These are phyloP conservation scores for Meyerozyma carpophila DNA, from an alignment of 1,139 yeast genomes.

Conservation along the genomic window DNA sequence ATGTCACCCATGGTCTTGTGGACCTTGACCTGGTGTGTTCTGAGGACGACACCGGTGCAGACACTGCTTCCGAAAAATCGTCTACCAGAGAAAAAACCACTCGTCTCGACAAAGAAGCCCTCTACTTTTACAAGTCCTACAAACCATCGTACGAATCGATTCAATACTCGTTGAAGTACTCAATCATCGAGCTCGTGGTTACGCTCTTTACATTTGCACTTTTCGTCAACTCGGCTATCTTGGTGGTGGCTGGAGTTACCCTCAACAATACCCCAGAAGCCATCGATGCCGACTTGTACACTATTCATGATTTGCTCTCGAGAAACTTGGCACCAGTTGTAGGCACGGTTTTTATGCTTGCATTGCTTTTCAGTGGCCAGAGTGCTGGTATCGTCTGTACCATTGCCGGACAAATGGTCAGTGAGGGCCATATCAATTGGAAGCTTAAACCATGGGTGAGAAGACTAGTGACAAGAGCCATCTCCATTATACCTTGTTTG, in stretches of 20 bases:
- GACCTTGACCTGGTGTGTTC: constrained; percentile 15
- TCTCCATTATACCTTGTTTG: constrained; percentile 71
- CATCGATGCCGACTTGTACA: constrained; percentile 65
- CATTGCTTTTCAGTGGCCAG: constrained; percentile 70
- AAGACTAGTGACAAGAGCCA: constrained; percentile 61
- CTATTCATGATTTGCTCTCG: constrained; percentile 58
- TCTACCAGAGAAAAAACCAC: constrained; percentile 9
- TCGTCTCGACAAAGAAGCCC: constrained; percentile 22
- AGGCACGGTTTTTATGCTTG: constrained; percentile 73
- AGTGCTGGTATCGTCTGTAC: constrained; percentile 86
- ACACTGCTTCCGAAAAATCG: constrained; percentile 7
- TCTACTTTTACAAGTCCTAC: constrained; percentile 38
- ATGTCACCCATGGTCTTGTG: constrained; percentile 40
- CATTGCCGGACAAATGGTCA: constrained; percentile 79
- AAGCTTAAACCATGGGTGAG: constrained; percentile 71
- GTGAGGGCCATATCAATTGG: constrained; percentile 82
- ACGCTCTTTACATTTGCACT: constrained; percentile 70
- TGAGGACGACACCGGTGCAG: constrained; percentile 3
- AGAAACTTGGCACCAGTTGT: constrained; percentile 61
- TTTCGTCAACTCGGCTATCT: constrained; percentile 73
- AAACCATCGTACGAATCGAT: constrained; percentile 64
- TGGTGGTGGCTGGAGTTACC: constrained; percentile 72
- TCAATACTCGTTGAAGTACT: constrained; percentile 58
- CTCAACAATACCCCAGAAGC: constrained; percentile 63
- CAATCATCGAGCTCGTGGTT: constrained; percentile 59